These are phyloP conservation scores for Ophiostoma himal-ulmi DNA, from an alignment of 2,329 filamentous ascomycete species.

Conservation along the genomic window DNA sequence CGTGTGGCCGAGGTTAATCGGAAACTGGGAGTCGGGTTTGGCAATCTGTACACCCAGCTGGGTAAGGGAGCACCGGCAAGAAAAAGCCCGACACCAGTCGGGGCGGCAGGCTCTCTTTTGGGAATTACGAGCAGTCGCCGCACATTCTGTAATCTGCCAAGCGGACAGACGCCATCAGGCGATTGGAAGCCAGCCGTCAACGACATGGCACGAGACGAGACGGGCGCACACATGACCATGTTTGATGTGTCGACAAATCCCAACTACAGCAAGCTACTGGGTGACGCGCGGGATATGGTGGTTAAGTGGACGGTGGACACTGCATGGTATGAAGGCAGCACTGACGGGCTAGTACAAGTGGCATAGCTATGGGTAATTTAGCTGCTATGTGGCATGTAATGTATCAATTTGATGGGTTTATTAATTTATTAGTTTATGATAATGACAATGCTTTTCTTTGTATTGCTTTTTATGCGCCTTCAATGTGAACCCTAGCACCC, in stretches of 20 bases:
- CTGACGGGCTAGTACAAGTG: neutral
- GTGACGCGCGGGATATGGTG: constrained; percentile 60
- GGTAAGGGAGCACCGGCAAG: constrained; percentile 48
- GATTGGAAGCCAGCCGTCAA: constrained; percentile 70
- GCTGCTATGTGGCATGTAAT: neutral
- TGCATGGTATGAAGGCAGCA: constrained; percentile 60
- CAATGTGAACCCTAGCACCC: neutral
- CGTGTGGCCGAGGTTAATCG: constrained; percentile 58
- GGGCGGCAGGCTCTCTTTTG: neutral
- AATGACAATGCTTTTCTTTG: constrained; percentile 10
- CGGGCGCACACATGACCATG: constrained; percentile 73
- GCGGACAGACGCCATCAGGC: constrained; percentile 37
- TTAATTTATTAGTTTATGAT: neutral
- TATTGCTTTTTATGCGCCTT: constrained; percentile 6
- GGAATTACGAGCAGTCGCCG: constrained; percentile 36
- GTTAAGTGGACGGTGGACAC: constrained; percentile 58
- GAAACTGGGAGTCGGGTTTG: constrained; percentile 68
- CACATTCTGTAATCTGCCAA: constrained; percentile 83
- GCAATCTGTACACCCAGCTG: constrained; percentile 81
- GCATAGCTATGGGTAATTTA: neutral
- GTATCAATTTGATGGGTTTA: neutral
- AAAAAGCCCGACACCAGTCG: neutral
- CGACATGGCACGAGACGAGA: constrained; percentile 72
- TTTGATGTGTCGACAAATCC: constrained; percentile 68
- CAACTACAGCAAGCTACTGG: constrained; percentile 61